Evolutionary conservation across 2,329 filamentous ascomycete genomes (phyloP), one percentile per base, ranked within the genome.

Genomic region (Penicillium capsulatum): DNA sequence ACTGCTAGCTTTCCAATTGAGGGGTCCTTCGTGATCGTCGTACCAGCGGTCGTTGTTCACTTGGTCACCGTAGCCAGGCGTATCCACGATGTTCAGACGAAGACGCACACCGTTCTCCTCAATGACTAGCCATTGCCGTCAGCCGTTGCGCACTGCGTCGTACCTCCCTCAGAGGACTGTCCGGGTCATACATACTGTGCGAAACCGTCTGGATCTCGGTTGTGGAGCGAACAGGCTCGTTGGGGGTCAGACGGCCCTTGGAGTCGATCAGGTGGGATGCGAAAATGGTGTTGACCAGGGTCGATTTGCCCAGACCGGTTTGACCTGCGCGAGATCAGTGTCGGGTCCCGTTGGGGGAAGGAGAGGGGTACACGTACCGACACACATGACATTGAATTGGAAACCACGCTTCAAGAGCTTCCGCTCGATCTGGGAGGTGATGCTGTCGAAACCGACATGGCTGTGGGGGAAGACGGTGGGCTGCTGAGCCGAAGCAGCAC

Each of bases 401-500:
- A 98, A 98, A 61, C 92, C 92, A 73, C 92, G 89, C 81, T 98
- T 98, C 75, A 98, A 72, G 67, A 97, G 84, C 84, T 98, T 98
- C 76, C 87, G 86, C 83, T 98, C 92, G 61, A 98, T 98, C 78
- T 98, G 92, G 57, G 84, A 89, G 60, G 92, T 98, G 79, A 98
- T 98, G 77, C 89, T 96, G 77, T 98, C 92, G 77, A 98, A 98
- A 81, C 92, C 92, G 70, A 98, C 92, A 79, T 97, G 92, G 84
- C 84, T 94, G 70, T 92, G 84, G 64, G 92, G 92, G 72, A 87
- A 92, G 67, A 84, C 79, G 10, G 70, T 63, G 54, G 73, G 73
- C 61, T 63, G 59, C 29, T 59, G 50, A 52, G 58, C 51, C 36
- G 60, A 53, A 45, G 70, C 65, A 54, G 70, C 65, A 45, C 84